These are phyloP conservation scores for Pyrenula massariospora DNA, from an alignment of 495 filamentous ascomycete species.

Conservation along the genomic window DNA sequence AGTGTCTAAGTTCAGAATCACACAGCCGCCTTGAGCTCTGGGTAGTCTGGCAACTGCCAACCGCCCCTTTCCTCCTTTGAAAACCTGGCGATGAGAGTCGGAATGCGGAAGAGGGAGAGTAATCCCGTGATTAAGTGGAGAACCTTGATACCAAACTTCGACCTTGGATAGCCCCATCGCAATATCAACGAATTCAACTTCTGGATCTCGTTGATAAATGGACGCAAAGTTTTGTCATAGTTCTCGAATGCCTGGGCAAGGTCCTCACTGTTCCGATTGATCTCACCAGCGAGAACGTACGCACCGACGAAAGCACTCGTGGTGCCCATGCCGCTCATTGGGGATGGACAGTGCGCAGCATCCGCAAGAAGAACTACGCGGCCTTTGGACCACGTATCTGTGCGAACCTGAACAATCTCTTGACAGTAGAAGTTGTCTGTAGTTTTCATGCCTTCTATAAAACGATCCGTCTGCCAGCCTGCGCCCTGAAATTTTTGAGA, in stretches of 20 bases:
- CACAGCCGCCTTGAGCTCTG: too few relatives aligned
- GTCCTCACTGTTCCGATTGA: slow-evolving; percentile 15
- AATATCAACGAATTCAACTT: slow-evolving; percentile 9
- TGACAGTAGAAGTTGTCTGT: slow-evolving; percentile 39
- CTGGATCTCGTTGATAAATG: slow-evolving; percentile 20
- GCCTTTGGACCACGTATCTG: slow-evolving; percentile 30
- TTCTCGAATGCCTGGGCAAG: slow-evolving; percentile 11
- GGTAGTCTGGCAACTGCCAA: too few relatives aligned
- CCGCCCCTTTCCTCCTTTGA: too few relatives aligned
- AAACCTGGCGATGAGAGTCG: too few relatives aligned
- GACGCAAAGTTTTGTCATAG: slow-evolving; percentile 17
- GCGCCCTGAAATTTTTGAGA: slow-evolving; percentile 22
- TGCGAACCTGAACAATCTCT: slow-evolving; percentile 24
- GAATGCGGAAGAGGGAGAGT: too few relatives aligned
- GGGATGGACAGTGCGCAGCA: slow-evolving; percentile 38
- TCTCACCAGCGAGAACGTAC: slow-evolving; percentile 43
- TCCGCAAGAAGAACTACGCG: slow-evolving; percentile 43
- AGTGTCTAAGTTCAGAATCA: too few relatives aligned
- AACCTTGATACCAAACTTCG: slow-evolving; percentile 13
- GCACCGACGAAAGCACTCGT: slow-evolving; percentile 32
- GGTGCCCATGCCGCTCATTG: slow-evolving; percentile 38
- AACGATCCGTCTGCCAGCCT: slow-evolving; percentile 30
- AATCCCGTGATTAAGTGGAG: slow-evolving; percentile 18
- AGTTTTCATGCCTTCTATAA: slow-evolving; percentile 27
- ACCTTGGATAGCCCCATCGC: slow-evolving; percentile 9